These are phyloP conservation scores for Zostera marina DNA, from an alignment of 116 monocot genomes.

Conservation along the genomic window DNA sequence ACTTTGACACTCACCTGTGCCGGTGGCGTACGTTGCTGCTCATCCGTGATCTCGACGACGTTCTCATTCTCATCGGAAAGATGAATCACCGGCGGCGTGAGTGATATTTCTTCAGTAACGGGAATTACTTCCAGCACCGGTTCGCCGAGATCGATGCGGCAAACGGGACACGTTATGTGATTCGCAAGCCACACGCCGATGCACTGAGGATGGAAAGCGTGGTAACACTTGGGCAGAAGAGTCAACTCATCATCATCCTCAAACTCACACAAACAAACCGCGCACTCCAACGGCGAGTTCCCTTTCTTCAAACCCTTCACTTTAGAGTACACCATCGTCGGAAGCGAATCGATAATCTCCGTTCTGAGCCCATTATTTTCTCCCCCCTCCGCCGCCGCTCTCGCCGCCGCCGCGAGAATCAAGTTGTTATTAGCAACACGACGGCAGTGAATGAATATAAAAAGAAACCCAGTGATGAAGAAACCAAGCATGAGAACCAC, in stretches of 20 bases:
- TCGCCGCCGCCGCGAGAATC: not conserved
- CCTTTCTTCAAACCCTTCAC: slow-evolving; percentile 34
- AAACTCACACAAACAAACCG: slow-evolving; percentile 59
- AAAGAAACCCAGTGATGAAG: slow-evolving; percentile 20
- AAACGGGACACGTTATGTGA: slow-evolving; percentile 76
- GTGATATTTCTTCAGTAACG: not conserved
- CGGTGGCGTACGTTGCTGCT: not conserved
- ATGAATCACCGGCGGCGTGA: not conserved
- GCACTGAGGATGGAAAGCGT: slow-evolving; percentile 78
- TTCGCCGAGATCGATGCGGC: slow-evolving; percentile 34
- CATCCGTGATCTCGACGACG: not conserved
- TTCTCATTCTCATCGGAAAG: not conserved
- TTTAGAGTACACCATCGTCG: slow-evolving; percentile 31
- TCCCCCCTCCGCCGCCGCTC: not conserved
- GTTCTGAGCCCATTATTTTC: slow-evolving; percentile 21
- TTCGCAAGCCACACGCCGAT: slow-evolving; percentile 64
- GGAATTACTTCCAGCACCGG: not conserved
- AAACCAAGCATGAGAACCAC: slow-evolving; percentile 16
- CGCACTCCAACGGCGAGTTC: slow-evolving; percentile 44
- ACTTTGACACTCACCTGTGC: not conserved
- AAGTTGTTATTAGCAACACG: not conserved
- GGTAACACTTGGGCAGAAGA: slow-evolving; percentile 43
- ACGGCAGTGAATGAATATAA: slow-evolving; percentile 16
- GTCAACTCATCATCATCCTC: slow-evolving; percentile 38
- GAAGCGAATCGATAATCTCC: slow-evolving; percentile 24